Percentiles rank a stretch among this genome's conserved stretches.
These are phyloP conservation scores for Tetraselmis striata DNA, from an alignment of 139 green algal genomes.

Conservation along the genomic window DNA sequence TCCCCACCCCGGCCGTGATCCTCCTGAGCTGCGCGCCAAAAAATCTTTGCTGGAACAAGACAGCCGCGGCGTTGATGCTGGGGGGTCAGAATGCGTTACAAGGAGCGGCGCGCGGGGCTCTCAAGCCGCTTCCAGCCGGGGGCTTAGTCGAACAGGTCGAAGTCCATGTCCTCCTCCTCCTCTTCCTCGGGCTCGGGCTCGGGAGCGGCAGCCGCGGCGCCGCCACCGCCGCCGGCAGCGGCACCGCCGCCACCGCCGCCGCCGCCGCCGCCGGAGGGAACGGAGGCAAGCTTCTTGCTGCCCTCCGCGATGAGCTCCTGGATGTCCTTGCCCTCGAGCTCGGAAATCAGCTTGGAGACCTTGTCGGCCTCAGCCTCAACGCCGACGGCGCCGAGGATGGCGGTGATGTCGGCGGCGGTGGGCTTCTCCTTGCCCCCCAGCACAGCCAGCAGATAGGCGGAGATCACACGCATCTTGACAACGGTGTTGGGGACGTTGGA, in stretches of 20 bases:
- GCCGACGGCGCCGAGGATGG: slow-evolving; percentile 56
- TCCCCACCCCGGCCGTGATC: too few species aligned
- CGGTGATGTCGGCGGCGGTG: slow-evolving; percentile 54
- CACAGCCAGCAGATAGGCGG: slow-evolving; percentile 50
- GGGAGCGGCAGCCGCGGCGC: neutral
- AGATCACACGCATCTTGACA: slow-evolving; percentile 41
- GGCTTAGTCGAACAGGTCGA: slow-evolving; percentile 62
- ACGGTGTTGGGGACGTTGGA: neutral
- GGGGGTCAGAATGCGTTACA: neutral
- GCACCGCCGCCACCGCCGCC: slow-evolving; percentile 22
- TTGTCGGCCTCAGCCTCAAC: slow-evolving; percentile 56
- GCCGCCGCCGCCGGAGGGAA: slow-evolving; percentile 52
- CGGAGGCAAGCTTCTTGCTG: slow-evolving; percentile 60
- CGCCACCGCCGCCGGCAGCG: slow-evolving; percentile 19
- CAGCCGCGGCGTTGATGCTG: neutral
- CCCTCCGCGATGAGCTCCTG: slow-evolving; percentile 42
- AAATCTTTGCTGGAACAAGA: too few species aligned
- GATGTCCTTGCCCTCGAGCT: slow-evolving; percentile 75
- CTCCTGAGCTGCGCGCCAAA: too few species aligned
- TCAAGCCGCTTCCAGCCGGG: neutral
- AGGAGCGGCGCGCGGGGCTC: neutral
- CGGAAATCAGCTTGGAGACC: slow-evolving; percentile 48
- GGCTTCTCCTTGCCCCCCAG: slow-evolving; percentile 61
- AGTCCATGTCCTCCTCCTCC: slow-evolving; percentile 62
- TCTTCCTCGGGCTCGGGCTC: slow-evolving; percentile 47